A percentile compares a stretch with the other conserved stretches of the same genome.
These are phyloP conservation scores for Blastobotrys buckinghamii DNA, from an alignment of 1,139 yeast genomes.

Conservation along the genomic window DNA sequence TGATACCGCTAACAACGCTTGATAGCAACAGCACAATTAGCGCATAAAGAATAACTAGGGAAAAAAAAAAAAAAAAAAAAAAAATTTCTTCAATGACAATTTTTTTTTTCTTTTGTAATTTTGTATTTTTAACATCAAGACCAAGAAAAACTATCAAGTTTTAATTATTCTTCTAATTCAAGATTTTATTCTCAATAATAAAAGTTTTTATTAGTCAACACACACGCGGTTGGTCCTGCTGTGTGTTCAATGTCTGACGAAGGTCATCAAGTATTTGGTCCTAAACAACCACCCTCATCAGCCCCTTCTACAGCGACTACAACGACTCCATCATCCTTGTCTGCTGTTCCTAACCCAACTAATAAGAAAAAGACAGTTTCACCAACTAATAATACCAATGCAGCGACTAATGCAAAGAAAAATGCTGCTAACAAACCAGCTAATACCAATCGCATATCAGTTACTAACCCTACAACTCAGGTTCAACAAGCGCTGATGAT, in stretches of 20 bases:
- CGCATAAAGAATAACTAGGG: constrained; percentile 17
- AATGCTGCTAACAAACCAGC: neutral
- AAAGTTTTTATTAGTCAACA: neutral
- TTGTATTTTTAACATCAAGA: neutral
- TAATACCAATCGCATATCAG: neutral
- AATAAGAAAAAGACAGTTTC: neutral
- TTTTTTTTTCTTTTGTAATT: neutral
- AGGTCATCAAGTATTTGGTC: constrained; percentile 6
- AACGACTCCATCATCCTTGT: neutral
- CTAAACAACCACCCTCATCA: constrained; percentile 3
- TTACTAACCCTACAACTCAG: neutral
- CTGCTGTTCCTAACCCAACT: neutral
- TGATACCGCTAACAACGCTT: no score
- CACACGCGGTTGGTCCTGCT: constrained; percentile 6
- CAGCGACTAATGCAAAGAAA: neutral
- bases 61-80: neutral
- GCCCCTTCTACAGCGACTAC: neutral
- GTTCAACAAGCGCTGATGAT: neutral
- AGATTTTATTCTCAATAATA: no score
- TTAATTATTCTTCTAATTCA: no score
- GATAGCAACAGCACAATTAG: no score
- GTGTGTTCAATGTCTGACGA: constrained; percentile 8
- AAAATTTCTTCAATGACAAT: neutral
- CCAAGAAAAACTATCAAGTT: neutral
- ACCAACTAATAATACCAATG: neutral